Base-by-base conservation (phyloP, 805 yeast genomes). In the Hanseniaspora nectarophila region DNA sequence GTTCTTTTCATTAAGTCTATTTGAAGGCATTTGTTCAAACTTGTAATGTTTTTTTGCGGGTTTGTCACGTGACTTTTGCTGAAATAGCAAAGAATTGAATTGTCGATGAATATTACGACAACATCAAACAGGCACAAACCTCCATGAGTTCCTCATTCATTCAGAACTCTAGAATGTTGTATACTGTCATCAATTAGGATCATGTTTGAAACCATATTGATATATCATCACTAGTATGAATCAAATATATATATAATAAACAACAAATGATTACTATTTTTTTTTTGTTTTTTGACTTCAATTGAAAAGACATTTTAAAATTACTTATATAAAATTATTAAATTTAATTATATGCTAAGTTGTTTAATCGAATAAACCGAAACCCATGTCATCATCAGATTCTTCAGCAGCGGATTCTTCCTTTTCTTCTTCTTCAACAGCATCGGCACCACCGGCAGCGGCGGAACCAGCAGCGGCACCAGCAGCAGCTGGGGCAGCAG, bases 361-460 rank as follows among this genome's bases (percentile, higher is more conserved):
- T 55, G 68, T 61, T 74, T 84, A 84, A 75, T 83, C 94, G 77
- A 84, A 84, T 74, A 84, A 79, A 75, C 90, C 90, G 82, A 84
- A 80, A 65, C 90, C 90, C 90, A 84, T 82, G 74, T 82, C 92
- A 66, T 80, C 86, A 69, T 81, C 87, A 59, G 81, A 78, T 70
- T 77, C 84, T 70, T 80, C 85, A 60, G 68, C 71, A 55, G 69
- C 78, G 65, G 71, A 80, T 65, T 71, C 82, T 59, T 74, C 82
- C 63, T 74, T 80, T 57, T 68, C 85, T 60, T 71, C 85, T 59
- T 71, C 84, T 57, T 71, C 86, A 54, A 62, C 77, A 35, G 62
- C 76, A 51, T 67, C 76, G 55, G 66, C 76, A 57, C 69, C 74
- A 55, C 66, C 73, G 56, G 65, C 73, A 60, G 69, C 73, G 63